Percentiles rank a stretch among this genome's conserved stretches.
These are phyloP conservation scores for Phoenix roebelenii DNA, from an alignment of 176 grass and related monocot genomes.

Conservation along the genomic window DNA sequence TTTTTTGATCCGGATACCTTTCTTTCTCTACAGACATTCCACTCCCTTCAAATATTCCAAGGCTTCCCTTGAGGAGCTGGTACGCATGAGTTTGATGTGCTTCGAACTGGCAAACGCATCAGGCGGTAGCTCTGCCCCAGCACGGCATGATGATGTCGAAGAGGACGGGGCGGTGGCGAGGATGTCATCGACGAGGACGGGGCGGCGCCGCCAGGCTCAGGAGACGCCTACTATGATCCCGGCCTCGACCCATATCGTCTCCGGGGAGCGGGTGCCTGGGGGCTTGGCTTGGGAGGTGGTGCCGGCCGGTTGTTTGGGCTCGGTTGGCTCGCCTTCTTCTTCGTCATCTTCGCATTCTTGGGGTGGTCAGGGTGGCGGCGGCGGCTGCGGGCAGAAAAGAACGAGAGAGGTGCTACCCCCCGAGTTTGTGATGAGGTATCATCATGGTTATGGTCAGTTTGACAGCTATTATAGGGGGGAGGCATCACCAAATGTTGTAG, in stretches of 20 bases:
- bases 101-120: too few species aligned
- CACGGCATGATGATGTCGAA: not conserved
- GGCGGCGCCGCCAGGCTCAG: not conserved
- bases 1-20: too few species aligned
- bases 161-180: not conserved
- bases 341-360: not conserved
- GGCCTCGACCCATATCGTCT: slow-evolving; percentile 3
- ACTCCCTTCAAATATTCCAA: too few species aligned
- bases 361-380: not conserved
- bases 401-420: not conserved
- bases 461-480: not conserved
- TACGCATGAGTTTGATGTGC: too few species aligned
- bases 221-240: slow-evolving; percentile 2
- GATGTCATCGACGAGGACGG: not conserved
- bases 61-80: too few species aligned
- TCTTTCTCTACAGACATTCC: too few species aligned
- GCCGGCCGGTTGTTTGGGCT: not conserved
- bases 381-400: not conserved
- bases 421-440: not conserved
- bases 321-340: not conserved
- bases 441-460: not conserved
- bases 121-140: not conserved
- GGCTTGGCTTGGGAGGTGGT: not conserved
- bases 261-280: not conserved
- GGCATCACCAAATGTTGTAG: not conserved